Evolutionary conservation across 306 rosid genomes (phyloP), one percentile per base, ranked within the genome.

Genomic region (Fragaria iinumae): DNA sequence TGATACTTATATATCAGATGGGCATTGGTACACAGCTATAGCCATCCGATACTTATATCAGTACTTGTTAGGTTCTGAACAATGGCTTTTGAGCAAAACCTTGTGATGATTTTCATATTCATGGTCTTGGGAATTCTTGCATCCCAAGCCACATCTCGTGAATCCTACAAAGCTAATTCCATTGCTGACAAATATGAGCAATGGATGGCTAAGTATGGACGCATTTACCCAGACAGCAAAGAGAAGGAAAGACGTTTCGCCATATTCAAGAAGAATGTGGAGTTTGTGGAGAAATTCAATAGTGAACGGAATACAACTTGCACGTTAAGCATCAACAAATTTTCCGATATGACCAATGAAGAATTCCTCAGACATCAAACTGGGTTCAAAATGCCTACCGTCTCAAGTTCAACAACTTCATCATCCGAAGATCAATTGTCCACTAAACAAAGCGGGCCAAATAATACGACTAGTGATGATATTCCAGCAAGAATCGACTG

Each of bases 211-310:
- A 25, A 41, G 65, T 20, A 72, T 25, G 76, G 69, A 1, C 82
- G 62, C 7, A n/a, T 34, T 20, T 87, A 72, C 18, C 17, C 65
- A 6, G 56, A 82, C 78, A 62, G 11, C 50, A 77, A 21, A 2
- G 86, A 83, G 63, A 81, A 83, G 57, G 81, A 73, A 38, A 81
- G 64, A 23, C 75, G 84, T 14, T 81, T 71, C 32, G 6, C 59
- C 45, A 79, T 83, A 32, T 83, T 88, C 59, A 76, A 71, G 55
- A 65, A 74, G 53, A 85, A 81, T 41, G 49, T 69, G 12, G 67
- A 74, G 23, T 85, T 41, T 56, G 73, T 75, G 27, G 83, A 83
- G 47, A 74, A 81, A 4, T 74, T 81, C 48, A 79, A 81, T 78
- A 57, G 14, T 36, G 70, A 66, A 36, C 75, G 49, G 23, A 56